Conservation (phyloP, 2,329 filamentous ascomycete genomes). For the Phaeosphaeriaceae sp. region DNA sequence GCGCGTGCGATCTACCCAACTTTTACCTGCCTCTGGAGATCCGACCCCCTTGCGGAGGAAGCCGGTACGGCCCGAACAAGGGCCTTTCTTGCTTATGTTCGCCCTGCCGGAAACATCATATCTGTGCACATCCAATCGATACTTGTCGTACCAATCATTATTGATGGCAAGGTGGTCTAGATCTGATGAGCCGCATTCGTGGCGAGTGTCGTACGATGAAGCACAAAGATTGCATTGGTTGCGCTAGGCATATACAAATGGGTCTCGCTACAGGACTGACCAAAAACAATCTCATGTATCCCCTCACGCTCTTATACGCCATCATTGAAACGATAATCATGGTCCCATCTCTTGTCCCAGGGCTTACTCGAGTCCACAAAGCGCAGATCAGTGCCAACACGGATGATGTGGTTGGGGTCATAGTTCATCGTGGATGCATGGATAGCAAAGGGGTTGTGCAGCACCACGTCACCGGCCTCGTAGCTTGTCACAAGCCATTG, state of each 20-base stretch:
- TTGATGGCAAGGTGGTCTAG: not conserved
- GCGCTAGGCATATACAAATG: not conserved
- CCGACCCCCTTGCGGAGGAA: not conserved
- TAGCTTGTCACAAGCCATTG: constrained; percentile 62
- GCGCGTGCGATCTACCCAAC: not conserved
- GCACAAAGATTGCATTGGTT: not conserved
- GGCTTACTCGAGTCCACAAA: constrained; percentile 61
- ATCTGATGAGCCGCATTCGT: not conserved
- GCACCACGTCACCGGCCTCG: constrained; percentile 60
- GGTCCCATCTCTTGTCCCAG: constrained; percentile 56
- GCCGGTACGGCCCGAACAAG: constrained; percentile 1
- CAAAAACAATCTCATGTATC: not conserved
- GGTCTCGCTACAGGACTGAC: not conserved
- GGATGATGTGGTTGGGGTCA: constrained; percentile 59
- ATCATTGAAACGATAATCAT: constrained; percentile 40
- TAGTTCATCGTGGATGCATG: constrained; percentile 65
- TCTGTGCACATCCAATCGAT: not conserved
- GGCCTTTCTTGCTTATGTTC: no score
- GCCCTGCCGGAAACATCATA: not conserved
- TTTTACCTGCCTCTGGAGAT: not conserved
- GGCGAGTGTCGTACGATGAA: not conserved
- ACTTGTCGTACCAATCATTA: not conserved
- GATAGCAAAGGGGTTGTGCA: constrained; percentile 50
- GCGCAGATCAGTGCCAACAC: constrained; percentile 63
- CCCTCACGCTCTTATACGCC: constrained; percentile 21